Conservation (phyloP, 345 rosid species). For the Boechera divaricarpa region DNA sequence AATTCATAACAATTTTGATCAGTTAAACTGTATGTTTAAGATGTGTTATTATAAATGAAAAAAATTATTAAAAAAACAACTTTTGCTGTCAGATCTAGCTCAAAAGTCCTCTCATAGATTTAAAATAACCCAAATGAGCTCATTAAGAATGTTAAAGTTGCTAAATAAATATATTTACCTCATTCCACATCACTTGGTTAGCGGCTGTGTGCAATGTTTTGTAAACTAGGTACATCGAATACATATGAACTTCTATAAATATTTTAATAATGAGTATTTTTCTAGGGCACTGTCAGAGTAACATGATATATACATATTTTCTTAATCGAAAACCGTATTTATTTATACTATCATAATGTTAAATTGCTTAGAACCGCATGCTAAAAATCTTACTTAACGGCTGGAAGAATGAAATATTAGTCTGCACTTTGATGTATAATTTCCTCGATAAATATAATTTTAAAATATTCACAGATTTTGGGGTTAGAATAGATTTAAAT, state of each 20-base stretch:
- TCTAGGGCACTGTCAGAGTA: background rate
- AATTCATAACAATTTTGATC: background rate
- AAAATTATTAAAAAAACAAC: background rate
- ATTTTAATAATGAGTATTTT: background rate
- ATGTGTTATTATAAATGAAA: background rate
- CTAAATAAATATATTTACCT: background rate
- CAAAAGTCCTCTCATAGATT: background rate
- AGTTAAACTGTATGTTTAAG: background rate
- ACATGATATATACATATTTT: background rate
- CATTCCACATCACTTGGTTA: background rate
- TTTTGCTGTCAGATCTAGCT: conserved; percentile 21
- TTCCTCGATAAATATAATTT: background rate
- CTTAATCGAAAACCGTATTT: background rate
- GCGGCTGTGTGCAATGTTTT: background rate
- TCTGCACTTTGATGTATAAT: background rate
- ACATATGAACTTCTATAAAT: background rate
- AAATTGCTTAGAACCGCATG: background rate
- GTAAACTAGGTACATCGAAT: conserved; percentile 3
- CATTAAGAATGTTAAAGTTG: conserved; percentile 15
- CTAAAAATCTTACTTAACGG: background rate
- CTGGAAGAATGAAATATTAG: background rate
- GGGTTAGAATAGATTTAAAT: no score
- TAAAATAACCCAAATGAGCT: background rate
- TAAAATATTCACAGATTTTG: background rate
- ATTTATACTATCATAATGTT: background rate